Percentiles rank a stretch among this genome's conserved stretches.
Conservation (phyloP, 495 filamentous ascomycete species). For the Baudoinia panamericana region DNA sequence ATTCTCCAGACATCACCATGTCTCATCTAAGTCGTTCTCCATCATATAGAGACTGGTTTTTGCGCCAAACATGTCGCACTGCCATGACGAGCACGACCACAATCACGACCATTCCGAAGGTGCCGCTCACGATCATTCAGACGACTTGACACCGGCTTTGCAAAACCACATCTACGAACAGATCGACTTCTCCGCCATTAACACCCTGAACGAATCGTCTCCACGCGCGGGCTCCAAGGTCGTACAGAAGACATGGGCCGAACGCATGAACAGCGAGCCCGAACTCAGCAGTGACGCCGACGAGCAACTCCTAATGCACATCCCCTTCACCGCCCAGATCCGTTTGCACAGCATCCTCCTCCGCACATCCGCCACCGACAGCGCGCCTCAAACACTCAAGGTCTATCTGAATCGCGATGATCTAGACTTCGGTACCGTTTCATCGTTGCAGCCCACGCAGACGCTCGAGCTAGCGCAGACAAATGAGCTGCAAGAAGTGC, state of each 20-base stretch:
- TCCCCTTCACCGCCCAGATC: slow-evolving; percentile 88
- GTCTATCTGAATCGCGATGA: slow-evolving; percentile 75
- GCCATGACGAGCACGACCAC: slow-evolving; percentile 30
- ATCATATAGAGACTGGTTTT: no score
- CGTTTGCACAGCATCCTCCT: slow-evolving; percentile 81
- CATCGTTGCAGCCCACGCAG: slow-evolving; percentile 59
- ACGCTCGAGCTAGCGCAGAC: slow-evolving; percentile 66
- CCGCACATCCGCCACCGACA: slow-evolving; percentile 54
- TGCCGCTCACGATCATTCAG: slow-evolving; percentile 59
- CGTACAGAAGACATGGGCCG: slow-evolving; percentile 80
- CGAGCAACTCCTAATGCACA: slow-evolving; percentile 81
- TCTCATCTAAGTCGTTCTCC: no score
- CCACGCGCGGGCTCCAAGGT: slow-evolving; percentile 57
- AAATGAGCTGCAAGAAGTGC: slow-evolving; percentile 68
- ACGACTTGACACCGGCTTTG: slow-evolving; percentile 80
- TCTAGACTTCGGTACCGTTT: slow-evolving; percentile 67
- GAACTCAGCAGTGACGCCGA: slow-evolving; percentile 76
- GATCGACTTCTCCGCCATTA: slow-evolving; percentile 75
- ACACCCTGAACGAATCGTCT: slow-evolving; percentile 67
- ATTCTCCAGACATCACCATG: no score
- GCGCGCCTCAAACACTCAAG: slow-evolving; percentile 71
- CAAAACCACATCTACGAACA: slow-evolving; percentile 81
- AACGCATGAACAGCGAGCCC: slow-evolving; percentile 55
- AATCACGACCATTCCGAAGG: slow-evolving; percentile 32
- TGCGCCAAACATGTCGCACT: slow-evolving; percentile 26